Evolutionary conservation across 2,329 filamentous ascomycete genomes (phyloP).

Genomic region (Eutypa lata): DNA sequence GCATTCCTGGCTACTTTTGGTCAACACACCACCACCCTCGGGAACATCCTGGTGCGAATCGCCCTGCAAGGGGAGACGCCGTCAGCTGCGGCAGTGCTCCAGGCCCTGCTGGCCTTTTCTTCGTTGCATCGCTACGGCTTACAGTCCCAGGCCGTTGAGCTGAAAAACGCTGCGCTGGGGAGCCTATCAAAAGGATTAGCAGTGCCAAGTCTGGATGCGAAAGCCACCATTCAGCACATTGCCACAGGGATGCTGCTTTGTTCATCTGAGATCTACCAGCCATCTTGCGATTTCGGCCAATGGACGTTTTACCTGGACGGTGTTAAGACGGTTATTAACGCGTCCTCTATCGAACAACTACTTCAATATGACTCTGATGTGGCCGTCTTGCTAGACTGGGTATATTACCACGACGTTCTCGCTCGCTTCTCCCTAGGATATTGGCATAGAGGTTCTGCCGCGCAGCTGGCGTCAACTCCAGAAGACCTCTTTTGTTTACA

Average conservation of each 20-base stretch:
- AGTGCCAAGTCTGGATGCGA: slow-evolving; percentile 1
- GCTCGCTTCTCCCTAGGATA: slow-evolving; percentile 23
- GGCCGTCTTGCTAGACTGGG: slow-evolving; percentile 22
- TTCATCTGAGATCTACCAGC: slow-evolving; percentile 20
- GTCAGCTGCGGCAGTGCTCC: slow-evolving; percentile 14
- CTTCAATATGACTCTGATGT: slow-evolving; percentile 9
- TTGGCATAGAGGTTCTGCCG: slow-evolving; percentile 15
- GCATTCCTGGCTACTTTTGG: slow-evolving; percentile 19
- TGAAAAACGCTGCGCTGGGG: slow-evolving; percentile 18
- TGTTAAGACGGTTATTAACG: slow-evolving; percentile 17
- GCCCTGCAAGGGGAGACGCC: slow-evolving; percentile 7
- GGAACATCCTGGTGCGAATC: slow-evolving; percentile 17
- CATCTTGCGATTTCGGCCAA: slow-evolving; percentile 14
- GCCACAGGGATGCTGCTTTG: slow-evolving; percentile 23
- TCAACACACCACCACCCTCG: slow-evolving; percentile 12
- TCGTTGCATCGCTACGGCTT: slow-evolving; percentile 14
- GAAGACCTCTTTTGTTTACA: slow-evolving; percentile 2
- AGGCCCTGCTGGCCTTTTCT: slow-evolving; percentile 18
- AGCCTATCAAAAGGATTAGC: slow-evolving; percentile 7
- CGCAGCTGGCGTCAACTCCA: background rate
- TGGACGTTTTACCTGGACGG: slow-evolving; percentile 13
- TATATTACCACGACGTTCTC: slow-evolving; percentile 26
- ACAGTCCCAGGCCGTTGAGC: slow-evolving; percentile 15
- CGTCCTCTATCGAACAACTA: slow-evolving; percentile 3
- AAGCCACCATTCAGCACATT: slow-evolving; percentile 21